Conservation (phyloP, 1,139 yeast species). For the Neolecta irregularis region DNA sequence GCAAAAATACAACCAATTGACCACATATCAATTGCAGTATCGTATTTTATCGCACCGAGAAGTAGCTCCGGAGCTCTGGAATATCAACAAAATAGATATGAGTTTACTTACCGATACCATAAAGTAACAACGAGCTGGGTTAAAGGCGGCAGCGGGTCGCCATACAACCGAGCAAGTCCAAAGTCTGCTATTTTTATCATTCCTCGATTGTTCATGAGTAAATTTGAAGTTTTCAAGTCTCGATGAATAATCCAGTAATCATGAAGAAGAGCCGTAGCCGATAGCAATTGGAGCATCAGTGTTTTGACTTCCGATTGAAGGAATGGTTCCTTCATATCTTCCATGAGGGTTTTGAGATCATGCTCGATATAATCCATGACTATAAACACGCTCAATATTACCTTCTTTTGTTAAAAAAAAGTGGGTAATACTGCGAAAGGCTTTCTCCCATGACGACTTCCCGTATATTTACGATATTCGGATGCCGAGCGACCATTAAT, state of each 20-base stretch:
- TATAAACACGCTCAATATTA: constrained; percentile 17
- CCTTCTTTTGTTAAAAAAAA: not conserved
- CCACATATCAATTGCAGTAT: constrained; percentile 45
- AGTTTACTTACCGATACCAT: constrained; percentile 17
- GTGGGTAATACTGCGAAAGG: constrained; percentile 15
- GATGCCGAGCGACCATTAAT: constrained; percentile 42
- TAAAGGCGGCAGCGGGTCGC: constrained; percentile 14
- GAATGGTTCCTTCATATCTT: constrained; percentile 18
- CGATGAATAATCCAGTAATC: constrained; percentile 35
- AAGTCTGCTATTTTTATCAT: constrained; percentile 44
- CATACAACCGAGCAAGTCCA: constrained; percentile 30
- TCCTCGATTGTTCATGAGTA: constrained; percentile 38
- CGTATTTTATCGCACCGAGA: constrained; percentile 38
- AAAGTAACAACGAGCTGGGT: constrained; percentile 22
- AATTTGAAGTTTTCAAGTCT: constrained; percentile 53
- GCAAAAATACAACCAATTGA: constrained; percentile 43
- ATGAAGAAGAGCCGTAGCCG: constrained; percentile 29
- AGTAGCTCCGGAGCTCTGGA: constrained; percentile 35
- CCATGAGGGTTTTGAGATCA: constrained; percentile 20
- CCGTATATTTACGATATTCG: constrained; percentile 48
- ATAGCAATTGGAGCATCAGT: constrained; percentile 20
- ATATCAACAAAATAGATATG: not conserved
- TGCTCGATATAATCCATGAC: constrained; percentile 25
- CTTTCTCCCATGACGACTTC: constrained; percentile 41
- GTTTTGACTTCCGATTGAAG: constrained; percentile 22